Evolutionary conservation across 2,329 filamentous ascomycete species (phyloP).

Genomic region (Colletotrichum abscissum): DNA sequence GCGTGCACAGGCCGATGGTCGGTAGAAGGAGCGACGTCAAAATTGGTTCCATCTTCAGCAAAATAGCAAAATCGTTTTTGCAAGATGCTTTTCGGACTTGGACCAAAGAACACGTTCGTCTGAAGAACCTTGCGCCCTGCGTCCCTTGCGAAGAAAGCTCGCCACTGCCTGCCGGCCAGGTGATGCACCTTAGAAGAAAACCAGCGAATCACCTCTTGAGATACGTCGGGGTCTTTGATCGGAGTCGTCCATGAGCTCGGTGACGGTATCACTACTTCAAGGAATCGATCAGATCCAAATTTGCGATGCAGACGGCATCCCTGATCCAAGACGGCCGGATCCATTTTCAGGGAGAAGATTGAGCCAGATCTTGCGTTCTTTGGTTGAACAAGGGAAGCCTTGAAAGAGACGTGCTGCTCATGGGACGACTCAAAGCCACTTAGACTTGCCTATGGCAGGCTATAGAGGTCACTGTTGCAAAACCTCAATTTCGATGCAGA

Average conservation of each 20-base stretch:
- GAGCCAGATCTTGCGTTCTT: slow-evolving; percentile 43
- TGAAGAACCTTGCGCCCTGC: slow-evolving; percentile 40
- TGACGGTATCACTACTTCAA: slow-evolving; percentile 65
- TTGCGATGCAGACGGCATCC: slow-evolving; percentile 64
- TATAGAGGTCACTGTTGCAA: too few species aligned
- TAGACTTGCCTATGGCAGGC: too few species aligned
- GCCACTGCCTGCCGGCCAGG: slow-evolving; percentile 60
- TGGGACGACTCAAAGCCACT: slow-evolving; percentile 46
- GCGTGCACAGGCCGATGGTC: background rate
- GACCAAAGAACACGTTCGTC: slow-evolving; percentile 46
- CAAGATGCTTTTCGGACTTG: slow-evolving; percentile 41
- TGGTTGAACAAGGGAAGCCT: slow-evolving; percentile 43
- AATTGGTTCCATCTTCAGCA: slow-evolving; percentile 61
- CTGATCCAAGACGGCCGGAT: slow-evolving; percentile 59
- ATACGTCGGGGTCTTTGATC: slow-evolving; percentile 36
- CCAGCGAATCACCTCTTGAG: slow-evolving; percentile 49
- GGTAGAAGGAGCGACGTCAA: slow-evolving; percentile 40
- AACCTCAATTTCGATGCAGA: too few species aligned
- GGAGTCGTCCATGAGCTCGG: slow-evolving; percentile 46
- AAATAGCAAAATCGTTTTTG: slow-evolving; percentile 55
- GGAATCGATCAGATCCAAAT: slow-evolving; percentile 68
- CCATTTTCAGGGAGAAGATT: slow-evolving; percentile 58
- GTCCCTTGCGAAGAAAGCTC: slow-evolving; percentile 56
- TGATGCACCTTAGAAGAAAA: slow-evolving; percentile 50
- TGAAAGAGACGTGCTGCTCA: slow-evolving; percentile 53